Conservation (phyloP, 2,329 filamentous ascomycete species). For the Chaetothyriales sp. region DNA sequence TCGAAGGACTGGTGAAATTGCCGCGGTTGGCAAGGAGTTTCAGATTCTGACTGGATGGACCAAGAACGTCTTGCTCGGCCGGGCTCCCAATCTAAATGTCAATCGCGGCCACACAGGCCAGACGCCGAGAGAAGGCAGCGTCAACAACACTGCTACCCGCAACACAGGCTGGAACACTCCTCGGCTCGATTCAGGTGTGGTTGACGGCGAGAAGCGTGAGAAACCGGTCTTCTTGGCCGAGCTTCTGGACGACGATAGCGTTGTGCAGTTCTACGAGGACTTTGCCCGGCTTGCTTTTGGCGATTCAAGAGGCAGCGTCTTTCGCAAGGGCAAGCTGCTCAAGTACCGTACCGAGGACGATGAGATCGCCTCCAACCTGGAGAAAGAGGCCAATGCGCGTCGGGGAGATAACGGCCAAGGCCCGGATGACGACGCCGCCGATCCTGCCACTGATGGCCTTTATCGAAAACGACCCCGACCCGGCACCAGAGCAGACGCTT, state of each 20-base stretch:
- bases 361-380: slow-evolving; percentile 14
- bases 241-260: slow-evolving; percentile 80
- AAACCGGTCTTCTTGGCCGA: slow-evolving; percentile 85
- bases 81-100: slow-evolving; percentile 73
- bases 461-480: neutral
- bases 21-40: slow-evolving; percentile 90
- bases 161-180: slow-evolving; percentile 35
- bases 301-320: slow-evolving; percentile 72
- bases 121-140: slow-evolving; percentile 22
- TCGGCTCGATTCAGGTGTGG: slow-evolving; percentile 7
- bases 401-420: slow-evolving; percentile 29
- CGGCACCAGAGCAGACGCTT: slow-evolving; percentile 3
- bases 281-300: slow-evolving; percentile 86
- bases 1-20: slow-evolving; percentile 84
- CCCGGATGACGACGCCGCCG: slow-evolving; percentile 18
- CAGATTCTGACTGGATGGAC: slow-evolving; percentile 91
- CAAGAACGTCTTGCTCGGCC: slow-evolving; percentile 73
- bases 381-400: slow-evolving; percentile 22
- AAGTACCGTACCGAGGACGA: slow-evolving; percentile 71
- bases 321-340: slow-evolving; percentile 67
- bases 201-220: slow-evolving; percentile 29
- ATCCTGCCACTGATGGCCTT: slow-evolving; percentile 1
- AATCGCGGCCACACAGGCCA: slow-evolving; percentile 45
- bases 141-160: slow-evolving; percentile 26
- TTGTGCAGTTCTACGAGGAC: slow-evolving; percentile 90